Evolutionary conservation across 306 rosid genomes (phyloP), one percentile per base, ranked within the genome.

Genomic region (Lathyrus oleraceus): DNA sequence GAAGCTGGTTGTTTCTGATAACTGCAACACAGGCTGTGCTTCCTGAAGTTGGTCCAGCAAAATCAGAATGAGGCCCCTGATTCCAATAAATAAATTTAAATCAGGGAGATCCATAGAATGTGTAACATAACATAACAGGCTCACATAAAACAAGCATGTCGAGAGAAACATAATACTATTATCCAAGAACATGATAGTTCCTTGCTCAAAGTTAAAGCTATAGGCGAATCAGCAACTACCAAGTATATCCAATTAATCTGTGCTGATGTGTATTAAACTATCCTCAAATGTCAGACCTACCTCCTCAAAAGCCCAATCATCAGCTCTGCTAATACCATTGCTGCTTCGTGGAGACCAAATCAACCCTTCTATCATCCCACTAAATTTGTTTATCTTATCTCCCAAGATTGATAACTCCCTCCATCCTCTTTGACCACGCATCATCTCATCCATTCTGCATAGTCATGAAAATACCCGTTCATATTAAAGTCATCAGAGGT

Each of bases 371-470:
- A 94, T 87, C 97, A 91, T 94, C 72, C 96, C 97, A 77, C 92
- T 84, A 56, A 94, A 85, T 87, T 91, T 94, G 85, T 87, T 91
- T 40, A 91, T 64, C 84, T 89, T 94, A 82, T 88, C 99, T 32
- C 99, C 99, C 87, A 94, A 78, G 77, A 85, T 61, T 65, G 99
- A 88, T 59, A 94, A 81, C 81, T 94, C 99, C 67, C 97, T 86
- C 99, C 99, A 94, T 44, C 99, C 99, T 87, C 92, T 88, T 83
- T 94, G 99, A 69, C 97, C 99, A 16, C 92, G 87, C 99, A 94
- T 94, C 99, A 94, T 91, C 82, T 94, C 97, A 72, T 94, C 99
- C 99, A 94, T 94, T 85, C 99, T 94, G 79, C 78, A 80, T 20
- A 68, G 61, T 53, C 53, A 63, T 61, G 74, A 62, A 25, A 42